Evolutionary conservation across 2,329 filamentous ascomycete genomes (phyloP), one percentile per base, ranked within the genome.

Genomic region (Epichloe sylvatica): DNA sequence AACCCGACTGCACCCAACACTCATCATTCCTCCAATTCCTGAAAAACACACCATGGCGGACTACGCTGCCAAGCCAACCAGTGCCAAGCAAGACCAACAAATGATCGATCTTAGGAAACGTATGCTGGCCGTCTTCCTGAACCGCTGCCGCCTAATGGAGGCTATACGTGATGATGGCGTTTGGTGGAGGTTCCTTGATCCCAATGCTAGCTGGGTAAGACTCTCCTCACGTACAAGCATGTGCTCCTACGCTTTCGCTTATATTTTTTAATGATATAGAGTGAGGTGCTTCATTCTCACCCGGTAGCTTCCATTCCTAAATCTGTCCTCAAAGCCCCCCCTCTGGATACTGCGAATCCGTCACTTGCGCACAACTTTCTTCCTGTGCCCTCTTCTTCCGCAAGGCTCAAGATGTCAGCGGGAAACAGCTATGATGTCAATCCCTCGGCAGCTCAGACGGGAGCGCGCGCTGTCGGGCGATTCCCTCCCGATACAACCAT

Each of bases 31-130:
- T 7, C 92, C 92, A 3, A 98, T 98, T 60, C 92, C 92, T 21
- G 94, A 98, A 70, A 98, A 98, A 68, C 92, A 98, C 67, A 92
- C 89, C 43, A 94, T 98, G 84, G 91, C 91, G 53, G 92, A 98
- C 66, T 98, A 98, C 63, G 92, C 92, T 15, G 90, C 94, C 30
- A 97, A 95, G 60, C 92, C 94, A 2, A 98, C 92, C 37, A 96
- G 91, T 60, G 94, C 94, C 17, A 98, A 96, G 66, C 91, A 98
- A 67, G 94, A 98, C 64, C 84, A 89, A 51, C 86, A 91, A 53
- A 98, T 97, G 43, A 98, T 98, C 55, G 92, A 98, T 62, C 72
- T 97, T 56, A 80, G 92, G 52, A 97, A 97, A 72, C 86, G 92
- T 59, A 98, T 98, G 92, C 67, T 98, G 49, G 85, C 86, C 4